Conservation (phyloP, 345 rosid genomes). For the Murraya paniculata region DNA sequence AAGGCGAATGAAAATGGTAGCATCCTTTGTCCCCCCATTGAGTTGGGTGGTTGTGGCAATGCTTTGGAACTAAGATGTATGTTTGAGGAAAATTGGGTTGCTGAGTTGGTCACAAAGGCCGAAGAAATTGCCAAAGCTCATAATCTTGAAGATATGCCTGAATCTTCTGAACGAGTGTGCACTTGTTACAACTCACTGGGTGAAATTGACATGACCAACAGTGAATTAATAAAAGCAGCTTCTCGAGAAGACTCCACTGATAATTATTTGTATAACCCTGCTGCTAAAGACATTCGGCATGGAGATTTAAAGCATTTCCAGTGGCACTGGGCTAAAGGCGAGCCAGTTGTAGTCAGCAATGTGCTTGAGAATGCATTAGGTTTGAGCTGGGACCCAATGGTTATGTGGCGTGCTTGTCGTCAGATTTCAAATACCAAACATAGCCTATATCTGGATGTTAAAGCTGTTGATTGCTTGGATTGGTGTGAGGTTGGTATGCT, state of each 20-base stretch:
- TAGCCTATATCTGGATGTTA: conserved; percentile 27
- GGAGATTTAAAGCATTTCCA: conserved; percentile 56
- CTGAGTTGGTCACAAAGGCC: conserved; percentile 35
- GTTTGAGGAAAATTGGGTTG: conserved; percentile 28
- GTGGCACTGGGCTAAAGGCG: conserved; percentile 58
- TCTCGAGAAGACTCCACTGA: conserved; percentile 41
- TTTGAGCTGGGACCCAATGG: conserved; percentile 68
- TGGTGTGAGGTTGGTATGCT: conserved; percentile 38
- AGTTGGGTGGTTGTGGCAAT: conserved; percentile 37
- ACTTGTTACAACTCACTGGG: conserved; percentile 29
- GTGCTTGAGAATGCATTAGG: conserved; percentile 53
- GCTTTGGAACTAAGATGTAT: conserved; percentile 34
- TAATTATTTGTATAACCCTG: conserved; percentile 47
- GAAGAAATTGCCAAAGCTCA: conserved; percentile 23
- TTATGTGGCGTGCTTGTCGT: conserved; percentile 71
- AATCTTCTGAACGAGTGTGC: conserved; percentile 20
- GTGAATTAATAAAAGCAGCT: conserved; percentile 36
- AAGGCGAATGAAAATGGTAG: conserved; percentile 36
- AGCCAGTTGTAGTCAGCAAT: conserved; percentile 55
- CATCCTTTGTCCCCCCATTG: conserved; percentile 35
- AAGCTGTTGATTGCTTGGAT: conserved; percentile 51
- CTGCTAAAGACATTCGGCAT: conserved; percentile 30
- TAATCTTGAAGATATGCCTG: not conserved
- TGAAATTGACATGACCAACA: conserved; percentile 9
- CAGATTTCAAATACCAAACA: conserved; percentile 33